Evolutionary conservation across 768 basidiomycete species (phyloP).

Genomic region (Royoungia palumana): DNA sequence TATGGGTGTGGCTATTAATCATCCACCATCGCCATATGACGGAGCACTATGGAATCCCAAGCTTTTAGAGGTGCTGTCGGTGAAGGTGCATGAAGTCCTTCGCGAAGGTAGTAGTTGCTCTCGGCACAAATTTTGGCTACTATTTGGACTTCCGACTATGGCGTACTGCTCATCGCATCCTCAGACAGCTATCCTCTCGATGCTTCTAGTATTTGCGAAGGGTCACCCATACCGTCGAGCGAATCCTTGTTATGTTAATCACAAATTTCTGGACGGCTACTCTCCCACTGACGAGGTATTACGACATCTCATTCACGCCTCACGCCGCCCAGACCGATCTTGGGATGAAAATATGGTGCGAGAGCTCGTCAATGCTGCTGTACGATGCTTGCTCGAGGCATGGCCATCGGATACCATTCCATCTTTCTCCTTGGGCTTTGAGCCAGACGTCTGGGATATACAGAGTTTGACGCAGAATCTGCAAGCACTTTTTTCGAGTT

Average conservation of each 20-base stretch:
- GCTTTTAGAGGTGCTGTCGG: no score
- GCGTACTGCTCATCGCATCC: conserved; percentile 19
- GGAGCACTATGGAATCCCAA: no score
- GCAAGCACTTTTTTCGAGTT: conserved; percentile 3
- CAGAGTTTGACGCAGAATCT: neutral
- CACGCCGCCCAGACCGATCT: no score
- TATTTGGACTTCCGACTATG: conserved; percentile 30
- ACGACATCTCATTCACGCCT: no score
- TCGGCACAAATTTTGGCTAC: conserved; percentile 11
- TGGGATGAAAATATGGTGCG: no score
- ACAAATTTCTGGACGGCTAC: no score
- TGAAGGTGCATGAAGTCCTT: conserved; percentile 22
- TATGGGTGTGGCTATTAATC: no score
- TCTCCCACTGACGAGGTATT: no score
- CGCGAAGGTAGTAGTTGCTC: conserved; percentile 2
- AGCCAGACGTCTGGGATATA: neutral
- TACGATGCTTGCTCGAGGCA: neutral
- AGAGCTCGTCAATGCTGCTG: no score
- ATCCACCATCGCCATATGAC: no score
- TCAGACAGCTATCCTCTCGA: conserved; percentile 15
- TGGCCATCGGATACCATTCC: conserved; percentile 18
- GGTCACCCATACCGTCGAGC: neutral
- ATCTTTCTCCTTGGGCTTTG: neutral
- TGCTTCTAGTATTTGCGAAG: conserved; percentile 30
- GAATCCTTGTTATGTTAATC: no score